Conservation (phyloP, 805 yeast species). For the Zygosaccharomyces rouxii region DNA sequence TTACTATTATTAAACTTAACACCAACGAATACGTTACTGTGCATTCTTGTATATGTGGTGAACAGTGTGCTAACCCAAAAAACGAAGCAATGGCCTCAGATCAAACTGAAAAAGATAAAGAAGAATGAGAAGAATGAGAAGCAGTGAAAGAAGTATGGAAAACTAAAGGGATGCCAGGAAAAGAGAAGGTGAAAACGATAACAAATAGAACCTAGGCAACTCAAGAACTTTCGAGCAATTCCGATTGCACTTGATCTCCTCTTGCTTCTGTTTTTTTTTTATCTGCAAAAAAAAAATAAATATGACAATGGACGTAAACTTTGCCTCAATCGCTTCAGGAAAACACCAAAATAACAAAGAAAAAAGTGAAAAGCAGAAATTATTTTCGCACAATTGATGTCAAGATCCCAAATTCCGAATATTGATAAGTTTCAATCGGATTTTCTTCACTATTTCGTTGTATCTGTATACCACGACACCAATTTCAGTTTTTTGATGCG, state of each 20-base stretch:
- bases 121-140: background rate
- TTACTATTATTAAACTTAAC: slow-evolving; percentile 39
- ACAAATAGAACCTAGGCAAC: background rate
- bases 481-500: background rate
- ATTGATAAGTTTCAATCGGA: background rate
- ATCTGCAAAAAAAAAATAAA: background rate
- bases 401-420: background rate
- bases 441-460: background rate
- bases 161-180: background rate
- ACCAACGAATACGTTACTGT: slow-evolving; percentile 41
- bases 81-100: background rate
- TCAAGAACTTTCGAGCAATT: background rate
- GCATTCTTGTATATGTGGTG: slow-evolving; percentile 14
- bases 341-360: background rate
- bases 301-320: background rate
- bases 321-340: background rate
- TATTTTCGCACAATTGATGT: background rate
- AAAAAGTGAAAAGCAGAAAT: slow-evolving; percentile 1
- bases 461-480: background rate
- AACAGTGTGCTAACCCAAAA: background rate
- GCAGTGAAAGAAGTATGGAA: background rate
- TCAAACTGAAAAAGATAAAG: background rate
- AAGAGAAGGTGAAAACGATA: background rate
- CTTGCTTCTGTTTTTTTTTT: background rate
- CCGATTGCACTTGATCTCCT: background rate